These are phyloP conservation scores for Primulina huaijiensis DNA, from an alignment of 257 asterid genomes.

Conservation along the genomic window DNA sequence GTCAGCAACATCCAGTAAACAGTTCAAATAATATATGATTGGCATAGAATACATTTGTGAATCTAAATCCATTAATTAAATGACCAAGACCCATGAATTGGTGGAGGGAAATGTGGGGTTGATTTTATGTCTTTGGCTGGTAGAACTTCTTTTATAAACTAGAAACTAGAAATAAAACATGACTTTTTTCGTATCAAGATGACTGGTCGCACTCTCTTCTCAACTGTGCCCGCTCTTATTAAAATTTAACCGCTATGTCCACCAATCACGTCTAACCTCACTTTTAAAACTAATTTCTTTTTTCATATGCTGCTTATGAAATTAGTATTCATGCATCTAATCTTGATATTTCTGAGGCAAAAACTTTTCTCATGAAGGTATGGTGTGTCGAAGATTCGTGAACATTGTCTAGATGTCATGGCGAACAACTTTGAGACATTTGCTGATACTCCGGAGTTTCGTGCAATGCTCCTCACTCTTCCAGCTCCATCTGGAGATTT, in stretches of 20 bases:
- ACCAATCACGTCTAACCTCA: neutral
- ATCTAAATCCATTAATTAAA: neutral
- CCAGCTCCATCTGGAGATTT: slow-evolving; percentile 97
- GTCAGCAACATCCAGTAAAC: slow-evolving; percentile 1
- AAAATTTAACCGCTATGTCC: neutral
- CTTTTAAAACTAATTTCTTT: neutral
- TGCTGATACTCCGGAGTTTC: slow-evolving; percentile 70
- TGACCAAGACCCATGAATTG: slow-evolving; percentile 1
- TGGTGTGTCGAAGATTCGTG: slow-evolving; percentile 77
- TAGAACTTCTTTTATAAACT: no score
- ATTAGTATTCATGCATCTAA: neutral
- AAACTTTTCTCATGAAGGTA: slow-evolving; percentile 48
- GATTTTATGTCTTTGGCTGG: neutral
- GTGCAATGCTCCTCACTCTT: slow-evolving; percentile 80
- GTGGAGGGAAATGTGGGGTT: neutral
- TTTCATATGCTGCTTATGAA: neutral
- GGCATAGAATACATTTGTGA: neutral
- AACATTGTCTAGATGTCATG: slow-evolving; percentile 71
- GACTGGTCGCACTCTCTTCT: no score
- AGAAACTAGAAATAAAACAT: no score
- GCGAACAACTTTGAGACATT: slow-evolving; percentile 87
- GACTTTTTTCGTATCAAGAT: no score
- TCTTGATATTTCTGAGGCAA: slow-evolving; percentile 19
- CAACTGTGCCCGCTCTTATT: neutral
- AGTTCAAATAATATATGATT: neutral